Percentiles rank a stretch among this genome's conserved stretches.
phyloP scores from a whole-genome alignment of 140 eudicot genomes.

The Stevia rebaudiana region DNA sequence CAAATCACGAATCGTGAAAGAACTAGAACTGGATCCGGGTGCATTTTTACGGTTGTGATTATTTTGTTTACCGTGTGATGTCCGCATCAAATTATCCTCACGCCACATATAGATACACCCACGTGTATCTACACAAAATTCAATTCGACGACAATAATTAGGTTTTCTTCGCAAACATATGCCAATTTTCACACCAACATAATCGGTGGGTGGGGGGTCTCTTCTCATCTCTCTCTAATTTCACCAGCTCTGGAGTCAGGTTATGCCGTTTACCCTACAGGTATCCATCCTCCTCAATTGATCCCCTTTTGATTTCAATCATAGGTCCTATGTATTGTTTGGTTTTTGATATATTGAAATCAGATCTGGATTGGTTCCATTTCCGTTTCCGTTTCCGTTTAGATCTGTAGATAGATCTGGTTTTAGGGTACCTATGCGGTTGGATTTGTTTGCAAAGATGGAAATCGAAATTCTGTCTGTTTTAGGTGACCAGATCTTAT shows the following conservation, averaged over 20 bases:
- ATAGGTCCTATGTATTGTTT: background rate
- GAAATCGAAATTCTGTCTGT: background rate
- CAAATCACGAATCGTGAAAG: too few relatives aligned
- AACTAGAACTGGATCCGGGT: too few relatives aligned
- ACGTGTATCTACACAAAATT: conserved; percentile 15
- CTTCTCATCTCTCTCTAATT: conserved; percentile 27
- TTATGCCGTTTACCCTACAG: conserved; percentile 78
- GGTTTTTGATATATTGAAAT: background rate
- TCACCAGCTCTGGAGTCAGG: conserved; percentile 43
- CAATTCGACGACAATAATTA: conserved; percentile 22
- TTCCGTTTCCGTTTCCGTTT: background rate
- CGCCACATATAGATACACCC: conserved; percentile 5
- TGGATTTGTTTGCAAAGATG: conserved; percentile 2
- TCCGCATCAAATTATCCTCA: conserved; percentile 11
- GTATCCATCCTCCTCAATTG: conserved; percentile 26
- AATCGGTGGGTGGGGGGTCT: conserved; percentile 30
- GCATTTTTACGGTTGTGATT: too few relatives aligned
- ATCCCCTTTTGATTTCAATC: background rate
- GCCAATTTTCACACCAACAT: background rate
- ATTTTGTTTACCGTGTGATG: too few relatives aligned
- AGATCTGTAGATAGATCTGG: conserved; percentile 15
- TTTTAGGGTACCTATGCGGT: conserved; percentile 12
- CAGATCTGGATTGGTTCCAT: conserved; percentile 28
- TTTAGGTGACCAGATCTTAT: background rate
- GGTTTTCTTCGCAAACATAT: conserved; percentile 13